Evolutionary conservation across 1,284 basidiomycete genomes (phyloP).

Genomic region (Microbotryomycetes sp.): DNA sequence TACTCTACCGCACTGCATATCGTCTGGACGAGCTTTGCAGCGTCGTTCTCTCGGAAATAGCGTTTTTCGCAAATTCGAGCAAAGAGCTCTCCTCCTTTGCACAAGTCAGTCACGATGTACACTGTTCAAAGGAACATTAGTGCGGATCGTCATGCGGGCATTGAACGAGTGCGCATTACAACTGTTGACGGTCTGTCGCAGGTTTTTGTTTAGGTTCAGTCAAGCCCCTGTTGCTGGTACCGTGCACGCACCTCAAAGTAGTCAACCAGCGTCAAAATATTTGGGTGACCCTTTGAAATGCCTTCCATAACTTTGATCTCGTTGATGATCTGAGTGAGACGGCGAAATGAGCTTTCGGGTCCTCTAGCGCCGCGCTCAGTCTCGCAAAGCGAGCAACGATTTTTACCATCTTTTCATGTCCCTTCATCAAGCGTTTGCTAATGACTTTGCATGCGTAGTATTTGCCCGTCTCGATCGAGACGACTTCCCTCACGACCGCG

Average conservation of each 20-base stretch:
- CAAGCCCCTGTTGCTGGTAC: neutral
- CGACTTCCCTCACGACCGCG: constrained; percentile 43
- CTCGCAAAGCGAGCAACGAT: neutral
- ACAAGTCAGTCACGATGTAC: constrained; percentile 82
- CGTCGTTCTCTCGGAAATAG: constrained; percentile 51
- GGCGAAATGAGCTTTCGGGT: no score
- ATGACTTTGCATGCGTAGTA: constrained; percentile 75
- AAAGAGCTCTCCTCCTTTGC: constrained; percentile 94
- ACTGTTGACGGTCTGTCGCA: constrained; percentile 74
- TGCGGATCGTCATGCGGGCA: no score
- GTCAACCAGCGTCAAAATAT: constrained; percentile 53
- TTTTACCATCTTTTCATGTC: constrained; percentile 46
- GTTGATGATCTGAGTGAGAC: constrained; percentile 69
- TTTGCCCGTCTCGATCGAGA: constrained; percentile 42
- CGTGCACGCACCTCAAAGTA: constrained; percentile 72
- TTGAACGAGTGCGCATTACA: no score
- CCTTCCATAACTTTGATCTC: constrained; percentile 92
- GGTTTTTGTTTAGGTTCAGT: neutral
- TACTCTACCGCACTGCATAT: constrained; percentile 81
- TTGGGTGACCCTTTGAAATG: constrained; percentile 78
- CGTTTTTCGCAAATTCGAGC: constrained; percentile 88
- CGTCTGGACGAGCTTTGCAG: constrained; percentile 76
- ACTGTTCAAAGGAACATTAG: no score
- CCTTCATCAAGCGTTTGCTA: constrained; percentile 88
- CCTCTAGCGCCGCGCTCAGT: neutral